Evolutionary conservation across 768 basidiomycete genomes (phyloP).

Genomic region (Lactifluus subvellereus): DNA sequence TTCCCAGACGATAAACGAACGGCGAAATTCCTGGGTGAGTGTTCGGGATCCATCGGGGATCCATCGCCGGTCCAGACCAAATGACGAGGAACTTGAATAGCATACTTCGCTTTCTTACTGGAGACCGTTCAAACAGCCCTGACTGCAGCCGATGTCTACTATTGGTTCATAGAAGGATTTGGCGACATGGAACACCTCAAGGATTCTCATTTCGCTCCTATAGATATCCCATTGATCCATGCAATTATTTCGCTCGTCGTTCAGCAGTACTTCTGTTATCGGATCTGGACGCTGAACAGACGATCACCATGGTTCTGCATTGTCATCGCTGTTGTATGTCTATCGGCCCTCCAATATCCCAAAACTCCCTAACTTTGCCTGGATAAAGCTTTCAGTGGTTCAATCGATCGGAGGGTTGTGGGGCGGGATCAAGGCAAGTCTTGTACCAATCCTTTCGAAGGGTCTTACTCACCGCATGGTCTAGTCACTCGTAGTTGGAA

Average conservation of each 20-base stretch:
- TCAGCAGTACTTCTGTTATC: conserved; percentile 33
- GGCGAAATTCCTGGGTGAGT: conserved; percentile 7
- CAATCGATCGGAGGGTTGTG: conserved; percentile 1
- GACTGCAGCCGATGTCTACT: conserved; percentile 28
- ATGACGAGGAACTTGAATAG: conserved; percentile 13
- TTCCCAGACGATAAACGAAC: conserved; percentile 4
- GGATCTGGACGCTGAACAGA: conserved; percentile 28
- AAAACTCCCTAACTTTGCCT: neutral
- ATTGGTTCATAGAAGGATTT: conserved; percentile 30
- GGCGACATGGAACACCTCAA: conserved; percentile 29
- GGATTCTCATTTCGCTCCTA: conserved; percentile 25
- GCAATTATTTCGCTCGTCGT: conserved; percentile 28
- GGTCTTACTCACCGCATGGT: neutral
- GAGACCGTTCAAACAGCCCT: conserved; percentile 28
- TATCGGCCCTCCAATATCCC: neutral
- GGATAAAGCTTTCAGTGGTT: neutral
- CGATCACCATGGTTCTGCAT: conserved; percentile 5
- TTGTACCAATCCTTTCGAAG: neutral
- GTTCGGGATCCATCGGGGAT: neutral
- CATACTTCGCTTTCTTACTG: conserved; percentile 27
- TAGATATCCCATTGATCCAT: conserved; percentile 30
- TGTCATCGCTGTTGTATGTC: conserved; percentile 6
- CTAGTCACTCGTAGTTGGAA: conserved; percentile 3
- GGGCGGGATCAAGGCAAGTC: conserved; percentile 13
- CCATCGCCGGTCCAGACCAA: neutral